These are phyloP conservation scores for Aspergillus proliferans DNA, from an alignment of 2,329 filamentous ascomycete genomes.

Conservation along the genomic window DNA sequence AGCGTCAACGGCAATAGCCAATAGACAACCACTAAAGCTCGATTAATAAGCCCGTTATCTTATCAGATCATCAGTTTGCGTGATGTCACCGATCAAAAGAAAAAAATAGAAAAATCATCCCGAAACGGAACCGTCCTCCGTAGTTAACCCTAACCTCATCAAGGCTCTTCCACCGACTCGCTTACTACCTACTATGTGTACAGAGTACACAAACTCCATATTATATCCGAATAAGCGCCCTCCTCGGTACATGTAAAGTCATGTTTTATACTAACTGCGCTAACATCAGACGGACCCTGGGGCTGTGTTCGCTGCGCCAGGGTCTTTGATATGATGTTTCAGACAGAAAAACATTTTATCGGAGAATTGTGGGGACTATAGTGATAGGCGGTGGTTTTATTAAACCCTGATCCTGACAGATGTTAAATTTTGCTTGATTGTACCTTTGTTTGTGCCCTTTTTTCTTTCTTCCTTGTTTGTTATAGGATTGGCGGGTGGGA, in stretches of 20 bases:
- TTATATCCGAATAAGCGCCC: no score
- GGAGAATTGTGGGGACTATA: neutral
- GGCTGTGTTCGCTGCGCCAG: neutral
- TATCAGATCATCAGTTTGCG: conserved; percentile 11
- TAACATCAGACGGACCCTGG: neutral
- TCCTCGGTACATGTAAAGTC: neutral
- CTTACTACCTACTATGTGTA: no score
- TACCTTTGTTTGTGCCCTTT: no score
- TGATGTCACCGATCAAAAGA: conserved; percentile 10
- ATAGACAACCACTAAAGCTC: neutral
- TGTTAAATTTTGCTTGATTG: no score
- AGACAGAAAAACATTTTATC: neutral
- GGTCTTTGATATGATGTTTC: neutral
- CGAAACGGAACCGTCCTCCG: no score
- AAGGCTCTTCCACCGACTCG: no score
- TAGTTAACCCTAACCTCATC: no score
- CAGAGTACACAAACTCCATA: no score
- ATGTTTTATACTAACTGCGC: neutral
- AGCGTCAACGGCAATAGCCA: no score
- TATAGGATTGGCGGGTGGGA: no score
- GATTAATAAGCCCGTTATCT: conserved; percentile 9
- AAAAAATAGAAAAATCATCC: no score
- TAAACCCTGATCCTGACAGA: neutral
- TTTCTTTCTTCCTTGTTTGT: no score
- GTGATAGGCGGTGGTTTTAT: neutral